Base-by-base conservation (phyloP, 352 stramenopile species). In the Phytophthora rubi region DNA sequence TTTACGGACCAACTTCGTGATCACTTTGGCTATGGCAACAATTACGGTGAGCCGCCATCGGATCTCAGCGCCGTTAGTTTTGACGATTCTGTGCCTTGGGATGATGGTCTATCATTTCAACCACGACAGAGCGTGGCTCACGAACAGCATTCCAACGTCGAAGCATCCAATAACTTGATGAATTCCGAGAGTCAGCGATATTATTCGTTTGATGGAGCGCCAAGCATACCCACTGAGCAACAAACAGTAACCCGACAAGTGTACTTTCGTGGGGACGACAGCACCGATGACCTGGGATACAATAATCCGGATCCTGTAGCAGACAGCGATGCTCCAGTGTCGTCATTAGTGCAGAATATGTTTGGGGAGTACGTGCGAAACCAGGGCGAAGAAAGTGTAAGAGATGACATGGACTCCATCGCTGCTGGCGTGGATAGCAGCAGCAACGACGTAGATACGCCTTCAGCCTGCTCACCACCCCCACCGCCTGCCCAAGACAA, bases 51-150 rank as follows among this genome's bases (percentile, higher is more conserved):
- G 13, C 21, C 59, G 18, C 73, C 69, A 47, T 93, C 85, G 0
- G 83, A 94, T 16, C 63, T 91, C 6, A 94, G 87, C 32, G 87
- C 85, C 28, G 70, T 94, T 35, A 96, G 89, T 62, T 79, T 95
- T 35, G 80, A 93, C 52, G 87, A 96, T 69, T 94, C 89, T 28
- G 84, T 89, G 56, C 79, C 87, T 1, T 96, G 89, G 89, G 77
- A 81, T 35, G 82, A 90, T 45, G 73, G 78, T 2, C 70, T 89
- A 52, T 77, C 82, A 1, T 75, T 76, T 23, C 77, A 88, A 21
- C 59, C 73, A 21, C 75, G 65, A 28, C 28, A 76, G 70, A 75
- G 61, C 21, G 35, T 32, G 44, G 33, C 28, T 39, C 21, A 45
- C 42, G 65, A 49, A 32, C 56, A 65, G 16, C 23, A 12, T 63